phyloP scores from a whole-genome alignment of 805 yeast genomes.

The Candida oleophila region DNA sequence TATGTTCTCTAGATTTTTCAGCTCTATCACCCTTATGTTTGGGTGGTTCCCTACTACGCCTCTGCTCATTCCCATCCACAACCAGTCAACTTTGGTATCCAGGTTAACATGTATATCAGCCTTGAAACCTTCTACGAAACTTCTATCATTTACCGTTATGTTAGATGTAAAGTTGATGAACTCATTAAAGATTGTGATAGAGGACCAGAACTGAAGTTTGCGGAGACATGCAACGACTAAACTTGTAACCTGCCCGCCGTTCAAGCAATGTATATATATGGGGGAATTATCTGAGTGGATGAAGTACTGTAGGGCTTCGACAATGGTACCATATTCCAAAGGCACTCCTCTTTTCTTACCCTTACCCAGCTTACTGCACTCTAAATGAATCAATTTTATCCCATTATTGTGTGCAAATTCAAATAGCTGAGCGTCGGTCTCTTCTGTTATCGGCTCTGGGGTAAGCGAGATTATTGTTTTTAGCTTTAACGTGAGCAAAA shows the following conservation, averaged over 20 bases:
- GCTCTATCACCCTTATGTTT: conserved; percentile 30
- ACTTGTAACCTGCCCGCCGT: conserved; percentile 86
- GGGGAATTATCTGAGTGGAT: conserved; percentile 64
- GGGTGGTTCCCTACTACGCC: conserved; percentile 62
- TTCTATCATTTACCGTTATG: conserved; percentile 78
- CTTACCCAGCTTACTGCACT: conserved; percentile 66
- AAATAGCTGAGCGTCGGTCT: conserved; percentile 49
- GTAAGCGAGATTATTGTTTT: conserved; percentile 76
- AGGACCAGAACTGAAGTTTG: conserved; percentile 82
- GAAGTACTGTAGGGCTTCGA: conserved; percentile 59
- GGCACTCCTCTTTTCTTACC: conserved; percentile 85
- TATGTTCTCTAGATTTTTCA: neutral
- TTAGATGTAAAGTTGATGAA: conserved; percentile 74
- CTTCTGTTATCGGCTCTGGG: conserved; percentile 65
- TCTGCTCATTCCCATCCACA: conserved; percentile 63
- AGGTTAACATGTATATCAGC: conserved; percentile 56
- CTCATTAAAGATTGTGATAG: conserved; percentile 84
- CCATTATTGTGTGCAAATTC: conserved; percentile 52
- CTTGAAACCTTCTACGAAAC: conserved; percentile 76
- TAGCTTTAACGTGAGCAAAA: conserved; percentile 61
- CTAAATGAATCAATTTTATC: conserved; percentile 69
- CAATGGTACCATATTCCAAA: conserved; percentile 61
- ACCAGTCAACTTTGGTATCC: conserved; percentile 54
- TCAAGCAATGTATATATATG: conserved; percentile 79
- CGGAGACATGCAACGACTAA: conserved; percentile 84